Conservation (phyloP, 257 asterid genomes). For the Perilla frutescens region DNA sequence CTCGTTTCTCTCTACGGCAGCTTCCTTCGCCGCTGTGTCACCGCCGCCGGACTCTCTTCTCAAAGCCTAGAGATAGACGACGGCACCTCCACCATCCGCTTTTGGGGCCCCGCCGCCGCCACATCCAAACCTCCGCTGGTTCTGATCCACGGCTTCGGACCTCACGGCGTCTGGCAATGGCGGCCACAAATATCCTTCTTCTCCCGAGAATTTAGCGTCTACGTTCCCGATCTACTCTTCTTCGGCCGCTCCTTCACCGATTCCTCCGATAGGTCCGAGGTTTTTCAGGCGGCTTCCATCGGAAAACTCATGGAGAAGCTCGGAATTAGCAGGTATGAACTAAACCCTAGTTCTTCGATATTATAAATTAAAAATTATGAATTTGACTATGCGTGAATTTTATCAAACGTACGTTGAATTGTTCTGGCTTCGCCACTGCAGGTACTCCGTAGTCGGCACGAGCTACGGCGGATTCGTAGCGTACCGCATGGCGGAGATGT, state of each 20-base stretch:
- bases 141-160: constrained; percentile 89
- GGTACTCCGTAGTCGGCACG: constrained; percentile 69
- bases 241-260: constrained; percentile 70
- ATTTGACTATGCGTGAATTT: background rate
- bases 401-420: background rate
- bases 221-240: constrained; percentile 73
- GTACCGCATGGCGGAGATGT: constrained; percentile 64
- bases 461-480: constrained; percentile 95
- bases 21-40: constrained; percentile 66
- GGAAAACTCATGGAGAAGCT: constrained; percentile 56
- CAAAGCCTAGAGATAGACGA: constrained; percentile 55
- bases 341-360: constrained; percentile 3
- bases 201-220: constrained; percentile 55
- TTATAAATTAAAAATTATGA: background rate
- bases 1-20: constrained; percentile 59
- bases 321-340: constrained; percentile 44
- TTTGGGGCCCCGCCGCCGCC: constrained; percentile 68
- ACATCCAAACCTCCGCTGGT: constrained; percentile 56
- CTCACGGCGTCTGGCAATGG: constrained; percentile 89
- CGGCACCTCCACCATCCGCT: constrained; percentile 62
- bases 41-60: constrained; percentile 71
- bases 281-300: constrained; percentile 73
- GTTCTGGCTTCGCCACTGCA: background rate
- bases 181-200: constrained; percentile 60
- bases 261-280: constrained; percentile 63